Evolutionary conservation across 177 flowering plant species (phyloP), one percentile per base, ranked within the genome.

Genomic region (Tripterygium wilfordii): DNA sequence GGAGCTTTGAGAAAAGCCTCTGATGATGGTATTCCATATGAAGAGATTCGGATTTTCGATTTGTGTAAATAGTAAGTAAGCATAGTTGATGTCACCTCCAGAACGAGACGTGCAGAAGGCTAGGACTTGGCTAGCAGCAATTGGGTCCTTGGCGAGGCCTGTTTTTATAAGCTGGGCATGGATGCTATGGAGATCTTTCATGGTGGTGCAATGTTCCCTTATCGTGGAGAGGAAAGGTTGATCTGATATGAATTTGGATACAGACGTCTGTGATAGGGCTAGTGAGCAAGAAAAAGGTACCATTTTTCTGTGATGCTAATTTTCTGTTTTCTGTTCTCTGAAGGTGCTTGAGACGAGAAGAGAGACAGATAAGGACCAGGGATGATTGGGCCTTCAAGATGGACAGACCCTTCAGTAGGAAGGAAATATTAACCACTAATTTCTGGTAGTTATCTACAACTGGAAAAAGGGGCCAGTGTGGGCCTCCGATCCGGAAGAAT

Each of bases 141-240:
- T 36, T 21, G 67, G 49, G 66, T 77, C 65, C 7, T 64, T 63
- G 48, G 56, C 56, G 5, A 78, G 64, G 15, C 90, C 90, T 21
- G 85, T 72, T 59, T 85, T 85, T 69, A 88, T 71, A 69, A 85
- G 58, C 2, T 79, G 76, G 65, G 86, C 78, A 49, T 88, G 94
- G 33, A 84, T 64, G 38, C 52, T 56, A 36, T 56, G 62, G 21
- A 88, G 73, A 75, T 82, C 86, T 62, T 54, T 58, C 82, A 82
- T 80, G 54, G 62, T 72, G 40, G 60, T 56, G 70, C 96, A 85
- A 24, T 51, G 62, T 16, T 58, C 66, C 25, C 82, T 76, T 3
- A 82, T 72, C 66, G 74, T 37, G 20, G 74, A 29, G 50, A 79
- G 82, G 54, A 30, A 42, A 22, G 78, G 78, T 16, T 70, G 68